These are phyloP conservation scores for Kwoniella dejecticola DNA, from an alignment of 768 basidiomycete species.

Conservation along the genomic window DNA sequence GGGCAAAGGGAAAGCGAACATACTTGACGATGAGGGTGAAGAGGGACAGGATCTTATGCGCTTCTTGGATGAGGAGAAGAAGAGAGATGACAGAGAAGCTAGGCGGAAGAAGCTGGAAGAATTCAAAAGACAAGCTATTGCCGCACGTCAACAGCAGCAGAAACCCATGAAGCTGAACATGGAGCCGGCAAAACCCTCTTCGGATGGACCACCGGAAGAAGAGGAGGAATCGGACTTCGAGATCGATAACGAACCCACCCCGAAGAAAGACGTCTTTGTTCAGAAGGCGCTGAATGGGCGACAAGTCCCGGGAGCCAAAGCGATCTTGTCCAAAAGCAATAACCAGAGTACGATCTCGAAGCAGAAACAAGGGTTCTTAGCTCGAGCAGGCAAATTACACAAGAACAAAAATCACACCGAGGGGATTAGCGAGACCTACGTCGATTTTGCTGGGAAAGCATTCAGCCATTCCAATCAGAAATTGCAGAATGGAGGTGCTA, in stretches of 20 bases:
- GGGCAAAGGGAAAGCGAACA: slow-evolving; percentile 3
- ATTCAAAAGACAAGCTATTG: slow-evolving; percentile 2
- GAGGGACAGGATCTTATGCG: slow-evolving; percentile 1
- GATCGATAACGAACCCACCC: slow-evolving; percentile 3
- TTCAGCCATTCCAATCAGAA: slow-evolving; percentile 31
- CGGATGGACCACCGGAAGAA: background rate
- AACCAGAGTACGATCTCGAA: slow-evolving; percentile 19
- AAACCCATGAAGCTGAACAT: slow-evolving; percentile 1
- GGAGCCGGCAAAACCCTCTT: slow-evolving; percentile 1
- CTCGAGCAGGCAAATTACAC: slow-evolving; percentile 26
- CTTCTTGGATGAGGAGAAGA: slow-evolving; percentile 8
- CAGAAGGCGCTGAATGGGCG: background rate
- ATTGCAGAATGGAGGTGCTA: slow-evolving; percentile 28
- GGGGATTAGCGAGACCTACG: slow-evolving; percentile 31
- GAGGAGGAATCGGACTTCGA: slow-evolving; percentile 17
- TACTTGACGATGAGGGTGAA: slow-evolving; percentile 16
- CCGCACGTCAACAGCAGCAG: background rate
- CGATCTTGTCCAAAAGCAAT: slow-evolving; percentile 18
- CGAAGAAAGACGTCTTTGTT: slow-evolving; percentile 4
- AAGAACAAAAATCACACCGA: slow-evolving; percentile 1
- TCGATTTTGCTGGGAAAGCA: slow-evolving; percentile 33
- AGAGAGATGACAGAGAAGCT: slow-evolving; percentile 13
- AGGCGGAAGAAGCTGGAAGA: slow-evolving; percentile 1
- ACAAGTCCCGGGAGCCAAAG: slow-evolving; percentile 27
- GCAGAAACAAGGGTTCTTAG: slow-evolving; percentile 22